phyloP scores from a whole-genome alignment of 2,329 filamentous ascomycete genomes.

The Metarhizium guizhouense region DNA sequence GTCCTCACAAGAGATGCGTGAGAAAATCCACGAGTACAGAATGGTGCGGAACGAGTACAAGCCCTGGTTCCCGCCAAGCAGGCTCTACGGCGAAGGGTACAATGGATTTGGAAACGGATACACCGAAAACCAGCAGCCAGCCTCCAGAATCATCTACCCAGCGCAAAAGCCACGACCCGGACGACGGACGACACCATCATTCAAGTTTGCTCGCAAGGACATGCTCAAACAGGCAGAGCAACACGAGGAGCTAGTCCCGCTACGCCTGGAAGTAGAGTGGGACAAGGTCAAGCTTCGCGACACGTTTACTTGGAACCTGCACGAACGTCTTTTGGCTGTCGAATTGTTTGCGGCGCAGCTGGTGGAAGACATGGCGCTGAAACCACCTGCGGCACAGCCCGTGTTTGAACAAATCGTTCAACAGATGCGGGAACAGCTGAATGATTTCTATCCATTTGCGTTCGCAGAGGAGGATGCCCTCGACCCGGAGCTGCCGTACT shows the following conservation, averaged over 20 bases:
- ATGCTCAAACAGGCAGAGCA: constrained; percentile 80
- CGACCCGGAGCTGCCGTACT: constrained; percentile 83
- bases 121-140: constrained; percentile 60
- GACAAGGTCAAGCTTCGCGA: constrained; percentile 94
- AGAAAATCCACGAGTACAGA: constrained; percentile 63
- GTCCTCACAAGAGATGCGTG: constrained; percentile 53
- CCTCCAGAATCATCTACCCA: constrained; percentile 69
- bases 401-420: constrained; percentile 51
- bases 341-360: constrained; percentile 83
- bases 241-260: constrained; percentile 81
- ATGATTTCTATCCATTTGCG: constrained; percentile 88
- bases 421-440: constrained; percentile 81
- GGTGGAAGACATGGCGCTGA: constrained; percentile 80
- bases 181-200: constrained; percentile 61
- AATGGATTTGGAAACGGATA: constrained; percentile 80
- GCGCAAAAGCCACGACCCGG: constrained; percentile 66
- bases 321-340: constrained; percentile 73
- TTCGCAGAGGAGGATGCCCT: constrained; percentile 84
- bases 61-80: constrained; percentile 45
- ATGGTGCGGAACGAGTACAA: constrained; percentile 47
- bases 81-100: constrained; percentile 67
- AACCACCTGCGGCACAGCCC: constrained; percentile 59
- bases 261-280: constrained; percentile 88
- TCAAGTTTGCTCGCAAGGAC: constrained; percentile 72
- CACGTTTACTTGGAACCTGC: constrained; percentile 97